These are phyloP conservation scores for Sesbania bispinosa DNA, from an alignment of 306 rosid genomes.

Conservation along the genomic window DNA sequence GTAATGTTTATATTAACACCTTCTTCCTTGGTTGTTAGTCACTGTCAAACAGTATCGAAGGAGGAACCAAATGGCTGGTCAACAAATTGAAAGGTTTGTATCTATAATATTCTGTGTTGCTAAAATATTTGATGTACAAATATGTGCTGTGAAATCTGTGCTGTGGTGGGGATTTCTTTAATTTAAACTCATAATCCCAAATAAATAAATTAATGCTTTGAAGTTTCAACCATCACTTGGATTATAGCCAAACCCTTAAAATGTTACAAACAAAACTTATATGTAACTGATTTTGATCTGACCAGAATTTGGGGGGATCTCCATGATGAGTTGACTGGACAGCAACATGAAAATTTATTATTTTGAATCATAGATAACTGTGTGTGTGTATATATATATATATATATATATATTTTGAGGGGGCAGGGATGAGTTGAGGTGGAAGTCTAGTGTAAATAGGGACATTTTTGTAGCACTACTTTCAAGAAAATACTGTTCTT, in stretches of 20 bases:
- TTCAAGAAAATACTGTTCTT: neutral
- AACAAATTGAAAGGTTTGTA: constrained; percentile 77
- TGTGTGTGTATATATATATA: too few species aligned
- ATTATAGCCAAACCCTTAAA: neutral
- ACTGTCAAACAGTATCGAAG: constrained; percentile 60
- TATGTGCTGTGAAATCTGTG: neutral
- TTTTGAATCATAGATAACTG: neutral
- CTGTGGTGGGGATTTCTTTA: neutral
- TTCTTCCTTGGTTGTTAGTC: constrained; percentile 45
- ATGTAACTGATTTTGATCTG: neutral
- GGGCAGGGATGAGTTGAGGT: neutral
- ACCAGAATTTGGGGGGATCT: neutral
- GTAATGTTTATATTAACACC: constrained; percentile 26
- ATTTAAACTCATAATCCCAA: neutral
- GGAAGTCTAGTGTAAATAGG: neutral
- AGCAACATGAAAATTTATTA: neutral
- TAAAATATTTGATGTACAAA: neutral
- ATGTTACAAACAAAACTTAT: neutral
- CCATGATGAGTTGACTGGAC: neutral
- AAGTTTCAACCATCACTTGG: neutral
- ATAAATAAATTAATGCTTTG: neutral
- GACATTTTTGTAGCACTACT: neutral
- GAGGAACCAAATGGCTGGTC: constrained; percentile 84
- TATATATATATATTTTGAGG: neutral
- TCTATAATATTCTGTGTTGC: neutral